phyloP scores from a whole-genome alignment of 805 yeast species.

The Saccharomyces paradoxus region DNA sequence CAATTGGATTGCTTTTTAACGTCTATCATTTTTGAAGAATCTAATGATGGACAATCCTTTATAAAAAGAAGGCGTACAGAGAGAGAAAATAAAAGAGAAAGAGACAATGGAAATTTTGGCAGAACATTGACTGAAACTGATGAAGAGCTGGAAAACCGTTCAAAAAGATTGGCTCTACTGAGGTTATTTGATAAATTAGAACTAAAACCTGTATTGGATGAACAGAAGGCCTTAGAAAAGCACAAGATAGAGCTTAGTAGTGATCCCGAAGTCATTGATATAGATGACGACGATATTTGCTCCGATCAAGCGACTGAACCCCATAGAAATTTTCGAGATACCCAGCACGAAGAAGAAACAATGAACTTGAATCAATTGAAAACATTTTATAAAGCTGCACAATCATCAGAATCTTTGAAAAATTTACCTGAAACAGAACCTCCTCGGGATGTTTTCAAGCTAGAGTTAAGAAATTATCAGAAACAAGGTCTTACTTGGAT shows the following conservation, averaged over 20 bases:
- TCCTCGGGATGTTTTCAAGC: conserved; percentile 39
- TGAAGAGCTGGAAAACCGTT: conserved; percentile 43
- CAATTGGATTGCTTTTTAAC: conserved; percentile 60
- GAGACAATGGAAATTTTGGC: conserved; percentile 5
- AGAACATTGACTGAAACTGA: conserved; percentile 39
- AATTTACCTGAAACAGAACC: conserved; percentile 58
- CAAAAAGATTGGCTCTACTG: conserved; percentile 48
- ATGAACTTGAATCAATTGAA: conserved; percentile 66
- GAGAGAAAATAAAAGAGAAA: conserved; percentile 14
- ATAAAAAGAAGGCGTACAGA: conserved; percentile 6
- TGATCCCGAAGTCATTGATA: conserved; percentile 27
- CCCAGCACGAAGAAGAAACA: conserved; percentile 31
- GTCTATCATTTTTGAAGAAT: conserved; percentile 25
- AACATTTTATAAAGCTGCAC: conserved; percentile 65
- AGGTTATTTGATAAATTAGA: conserved; percentile 46
- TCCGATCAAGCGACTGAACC: conserved; percentile 4
- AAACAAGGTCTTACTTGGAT: conserved; percentile 83
- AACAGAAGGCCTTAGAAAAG: conserved; percentile 11
- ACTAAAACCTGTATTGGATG: conserved; percentile 13
- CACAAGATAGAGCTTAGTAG: conserved; percentile 2
- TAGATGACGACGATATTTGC: conserved; percentile 29
- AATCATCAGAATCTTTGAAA: conserved; percentile 47
- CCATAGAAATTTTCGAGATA: conserved; percentile 3
- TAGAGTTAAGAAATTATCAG: conserved; percentile 68
- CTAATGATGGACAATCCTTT: conserved; percentile 7